phyloP scores from a whole-genome alignment of 139 green algal genomes.

The Edaphochlamys debaryana region DNA sequence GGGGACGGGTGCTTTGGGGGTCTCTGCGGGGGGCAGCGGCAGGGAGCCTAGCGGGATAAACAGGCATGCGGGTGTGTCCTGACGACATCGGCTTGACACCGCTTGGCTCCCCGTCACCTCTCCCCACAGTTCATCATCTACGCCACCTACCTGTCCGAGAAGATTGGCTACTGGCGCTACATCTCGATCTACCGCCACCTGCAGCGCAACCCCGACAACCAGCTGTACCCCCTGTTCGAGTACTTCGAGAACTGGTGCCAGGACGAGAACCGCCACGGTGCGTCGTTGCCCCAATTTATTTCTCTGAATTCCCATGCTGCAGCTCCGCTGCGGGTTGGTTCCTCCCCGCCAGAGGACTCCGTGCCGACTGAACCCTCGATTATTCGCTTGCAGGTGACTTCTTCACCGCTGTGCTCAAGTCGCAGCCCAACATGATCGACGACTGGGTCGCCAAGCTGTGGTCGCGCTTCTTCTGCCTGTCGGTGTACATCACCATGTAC shows the following conservation, averaged over 20 bases:
- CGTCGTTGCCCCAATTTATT: too few relatives aligned
- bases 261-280: constrained; percentile 84
- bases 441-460: constrained; percentile 86
- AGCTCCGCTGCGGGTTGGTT: too few relatives aligned
- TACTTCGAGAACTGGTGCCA: constrained; percentile 99
- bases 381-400: constrained; percentile 71
- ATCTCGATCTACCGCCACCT: constrained; percentile 77
- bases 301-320: too few relatives aligned
- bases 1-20: too few relatives aligned
- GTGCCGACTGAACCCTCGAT: too few relatives aligned
- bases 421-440: constrained; percentile 60
- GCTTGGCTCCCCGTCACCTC: too few relatives aligned
- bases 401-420: constrained; percentile 69
- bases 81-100: too few relatives aligned
- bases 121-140: constrained; percentile 88
- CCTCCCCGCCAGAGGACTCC: too few relatives aligned
- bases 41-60: too few relatives aligned
- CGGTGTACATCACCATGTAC: constrained; percentile 99
- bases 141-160: constrained; percentile 97
- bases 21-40: too few relatives aligned
- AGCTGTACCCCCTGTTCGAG: constrained; percentile 99
- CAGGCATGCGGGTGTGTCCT: too few relatives aligned
- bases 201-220: constrained; percentile 93
- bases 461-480: constrained; percentile 99
- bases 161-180: constrained; percentile 99